phyloP scores from a whole-genome alignment of 176 grass and related monocot species.

The Oryza glaberrima region DNA sequence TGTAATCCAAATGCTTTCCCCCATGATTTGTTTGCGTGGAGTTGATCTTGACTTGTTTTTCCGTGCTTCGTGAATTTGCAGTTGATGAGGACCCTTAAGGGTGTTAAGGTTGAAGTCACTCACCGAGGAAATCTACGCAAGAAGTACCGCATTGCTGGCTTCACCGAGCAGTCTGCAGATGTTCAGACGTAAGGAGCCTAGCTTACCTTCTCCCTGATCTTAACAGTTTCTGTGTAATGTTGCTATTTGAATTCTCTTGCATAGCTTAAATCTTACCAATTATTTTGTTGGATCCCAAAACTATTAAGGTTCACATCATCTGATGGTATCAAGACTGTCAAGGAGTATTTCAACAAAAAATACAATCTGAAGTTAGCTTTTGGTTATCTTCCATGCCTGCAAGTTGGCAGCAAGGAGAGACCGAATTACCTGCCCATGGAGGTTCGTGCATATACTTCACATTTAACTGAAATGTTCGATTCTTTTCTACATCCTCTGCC shows the following conservation, averaged over 20 bases:
- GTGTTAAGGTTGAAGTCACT: conserved; percentile 66
- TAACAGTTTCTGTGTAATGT: not conserved
- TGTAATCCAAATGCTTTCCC: not conserved
- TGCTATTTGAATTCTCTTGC: not conserved
- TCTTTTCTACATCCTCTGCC: not conserved
- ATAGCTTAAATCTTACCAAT: conserved; percentile 2
- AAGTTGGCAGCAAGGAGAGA: conserved; percentile 66
- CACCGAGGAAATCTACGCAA: conserved; percentile 36
- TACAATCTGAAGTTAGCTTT: conserved; percentile 50
- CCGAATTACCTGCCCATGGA: conserved; percentile 83
- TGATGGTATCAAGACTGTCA: conserved; percentile 29
- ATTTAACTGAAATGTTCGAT: not conserved
- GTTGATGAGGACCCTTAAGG: conserved; percentile 61
- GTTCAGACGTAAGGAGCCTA: conserved; percentile 38
- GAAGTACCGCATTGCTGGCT: conserved; percentile 45
- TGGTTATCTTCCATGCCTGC: conserved; percentile 58
- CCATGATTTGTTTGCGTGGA: not conserved
- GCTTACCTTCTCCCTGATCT: not conserved
- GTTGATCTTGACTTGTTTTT: not conserved
- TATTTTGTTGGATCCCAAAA: conserved; percentile 13
- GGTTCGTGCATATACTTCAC: conserved; percentile 47
- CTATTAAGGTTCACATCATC: conserved; percentile 42
- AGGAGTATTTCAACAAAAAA: conserved; percentile 62
- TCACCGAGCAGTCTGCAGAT: conserved; percentile 31
- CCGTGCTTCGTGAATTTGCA: conserved; percentile 24